Evolutionary conservation across 768 basidiomycete genomes (phyloP).

Genomic region (Boletus subparvulus): DNA sequence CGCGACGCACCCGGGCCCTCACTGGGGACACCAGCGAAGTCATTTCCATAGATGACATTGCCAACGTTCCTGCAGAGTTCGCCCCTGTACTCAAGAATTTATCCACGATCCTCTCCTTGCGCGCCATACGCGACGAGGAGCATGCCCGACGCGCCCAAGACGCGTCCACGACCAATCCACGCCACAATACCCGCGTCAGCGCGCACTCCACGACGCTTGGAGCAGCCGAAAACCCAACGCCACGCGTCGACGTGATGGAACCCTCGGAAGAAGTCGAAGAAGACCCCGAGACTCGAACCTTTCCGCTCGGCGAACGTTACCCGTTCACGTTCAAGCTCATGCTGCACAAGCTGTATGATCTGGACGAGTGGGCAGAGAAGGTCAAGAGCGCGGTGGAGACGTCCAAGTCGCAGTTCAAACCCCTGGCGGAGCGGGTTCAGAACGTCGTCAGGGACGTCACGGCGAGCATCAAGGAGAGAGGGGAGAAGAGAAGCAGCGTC

Average conservation of each 20-base stretch:
- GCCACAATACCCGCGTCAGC: conserved; percentile 24
- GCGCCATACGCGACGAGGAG: conserved; percentile 30
- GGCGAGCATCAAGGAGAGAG: conserved; percentile 13
- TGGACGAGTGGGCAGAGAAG: conserved; percentile 58
- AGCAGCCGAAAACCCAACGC: background rate
- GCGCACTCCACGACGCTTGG: conserved; percentile 10
- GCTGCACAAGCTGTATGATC: conserved; percentile 62
- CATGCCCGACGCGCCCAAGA: background rate
- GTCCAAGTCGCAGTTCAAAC: conserved; percentile 57
- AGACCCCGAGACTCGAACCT: conserved; percentile 36
- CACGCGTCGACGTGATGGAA: conserved; percentile 6
- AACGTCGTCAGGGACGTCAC: conserved; percentile 9
- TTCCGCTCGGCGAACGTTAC: conserved; percentile 43
- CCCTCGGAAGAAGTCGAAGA: conserved; percentile 20
- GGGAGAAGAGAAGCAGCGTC: conserved; percentile 14
- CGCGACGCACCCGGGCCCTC: conserved; percentile 37
- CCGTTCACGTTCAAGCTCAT: conserved; percentile 67
- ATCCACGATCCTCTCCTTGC: conserved; percentile 35
- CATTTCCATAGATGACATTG: conserved; percentile 33
- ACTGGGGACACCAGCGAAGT: conserved; percentile 14
- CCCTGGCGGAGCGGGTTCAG: conserved; percentile 43
- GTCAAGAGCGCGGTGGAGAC: conserved; percentile 52
- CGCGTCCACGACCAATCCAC: conserved; percentile 4
- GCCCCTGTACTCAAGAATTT: conserved; percentile 39
- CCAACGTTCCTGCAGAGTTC: conserved; percentile 28